Evolutionary conservation across 2,329 filamentous ascomycete species (phyloP).

Genomic region (Mycosphaerelloides madeirae): DNA sequence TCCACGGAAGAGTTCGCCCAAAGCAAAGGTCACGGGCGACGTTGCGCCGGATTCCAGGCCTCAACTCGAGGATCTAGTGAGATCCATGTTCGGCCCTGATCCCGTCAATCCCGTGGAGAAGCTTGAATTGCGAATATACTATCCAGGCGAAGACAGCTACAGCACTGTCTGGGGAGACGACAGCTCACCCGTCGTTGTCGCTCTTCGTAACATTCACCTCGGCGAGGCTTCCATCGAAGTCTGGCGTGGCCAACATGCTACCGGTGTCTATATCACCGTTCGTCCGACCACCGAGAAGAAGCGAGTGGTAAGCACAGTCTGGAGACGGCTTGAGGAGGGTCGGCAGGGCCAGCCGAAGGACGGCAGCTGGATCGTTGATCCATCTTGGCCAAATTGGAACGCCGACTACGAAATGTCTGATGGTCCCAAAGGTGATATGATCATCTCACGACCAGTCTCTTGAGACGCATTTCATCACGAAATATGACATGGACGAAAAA

Average conservation of each 20-base stretch:
- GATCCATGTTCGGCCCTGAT: conserved; percentile 28
- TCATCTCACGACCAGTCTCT: conserved; percentile 6
- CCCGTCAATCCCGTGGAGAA: conserved; percentile 25
- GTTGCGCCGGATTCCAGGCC: conserved; percentile 21
- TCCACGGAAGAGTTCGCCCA: neutral
- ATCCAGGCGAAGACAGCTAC: conserved; percentile 36
- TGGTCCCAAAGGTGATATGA: conserved; percentile 8
- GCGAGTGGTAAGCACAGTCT: conserved; percentile 28
- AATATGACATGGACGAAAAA: neutral
- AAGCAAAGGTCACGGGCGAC: conserved; percentile 16
- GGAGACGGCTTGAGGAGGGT: conserved; percentile 29
- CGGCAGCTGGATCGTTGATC: conserved; percentile 31
- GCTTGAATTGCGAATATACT: conserved; percentile 39
- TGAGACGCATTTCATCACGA: neutral
- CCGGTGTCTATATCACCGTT: conserved; percentile 29
- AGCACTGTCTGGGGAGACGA: conserved; percentile 38
- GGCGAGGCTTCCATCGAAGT: conserved; percentile 37
- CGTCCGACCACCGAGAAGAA: conserved; percentile 13
- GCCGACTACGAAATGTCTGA: conserved; percentile 10
- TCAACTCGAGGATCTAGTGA: conserved; percentile 33
- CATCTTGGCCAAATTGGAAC: conserved; percentile 27
- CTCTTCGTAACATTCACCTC: conserved; percentile 34
- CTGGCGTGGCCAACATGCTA: conserved; percentile 30
- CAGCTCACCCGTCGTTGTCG: conserved; percentile 33
- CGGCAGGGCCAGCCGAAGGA: conserved; percentile 20